These are phyloP conservation scores for Tetradesmus lagerheimii DNA, from an alignment of 139 green algal genomes.

Conservation along the genomic window DNA sequence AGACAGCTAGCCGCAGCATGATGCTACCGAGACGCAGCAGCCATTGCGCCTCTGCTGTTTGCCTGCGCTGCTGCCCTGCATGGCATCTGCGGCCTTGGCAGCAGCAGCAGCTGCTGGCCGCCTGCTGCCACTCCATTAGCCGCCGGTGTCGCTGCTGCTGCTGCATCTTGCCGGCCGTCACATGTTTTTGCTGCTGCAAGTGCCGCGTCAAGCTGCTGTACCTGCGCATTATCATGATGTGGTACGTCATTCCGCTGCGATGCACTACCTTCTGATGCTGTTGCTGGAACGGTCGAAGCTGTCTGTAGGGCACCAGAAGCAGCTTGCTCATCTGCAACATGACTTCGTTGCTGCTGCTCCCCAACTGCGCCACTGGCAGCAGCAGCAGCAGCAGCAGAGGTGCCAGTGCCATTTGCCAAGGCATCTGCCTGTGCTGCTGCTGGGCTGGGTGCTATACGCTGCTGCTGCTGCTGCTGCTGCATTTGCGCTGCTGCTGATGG, in stretches of 20 bases:
- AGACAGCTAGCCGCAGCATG: background rate
- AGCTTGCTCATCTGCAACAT: background rate
- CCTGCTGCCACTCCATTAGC: background rate
- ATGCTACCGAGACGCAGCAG: background rate
- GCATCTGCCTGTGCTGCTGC: background rate
- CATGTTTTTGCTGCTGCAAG: background rate
- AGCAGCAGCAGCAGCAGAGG: background rate
- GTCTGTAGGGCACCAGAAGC: background rate
- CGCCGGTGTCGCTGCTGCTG: background rate
- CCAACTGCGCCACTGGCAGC: background rate
- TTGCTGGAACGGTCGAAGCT: too few relatives aligned
- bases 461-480: slow-evolving; percentile 21
- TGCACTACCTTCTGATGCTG: background rate
- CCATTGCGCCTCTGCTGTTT: background rate
- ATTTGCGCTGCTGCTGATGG: background rate
- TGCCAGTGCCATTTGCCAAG: background rate
- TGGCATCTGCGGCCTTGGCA: slow-evolving; percentile 13
- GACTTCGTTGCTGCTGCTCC: background rate
- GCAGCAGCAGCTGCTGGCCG: background rate
- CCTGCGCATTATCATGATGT: background rate
- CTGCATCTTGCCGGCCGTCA: background rate
- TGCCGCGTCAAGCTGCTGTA: background rate
- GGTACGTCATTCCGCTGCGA: background rate
- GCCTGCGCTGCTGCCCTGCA: background rate
- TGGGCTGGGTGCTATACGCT: background rate